phyloP scores from a whole-genome alignment of 2,329 filamentous ascomycete species.

The Samsoniella hepiali region DNA sequence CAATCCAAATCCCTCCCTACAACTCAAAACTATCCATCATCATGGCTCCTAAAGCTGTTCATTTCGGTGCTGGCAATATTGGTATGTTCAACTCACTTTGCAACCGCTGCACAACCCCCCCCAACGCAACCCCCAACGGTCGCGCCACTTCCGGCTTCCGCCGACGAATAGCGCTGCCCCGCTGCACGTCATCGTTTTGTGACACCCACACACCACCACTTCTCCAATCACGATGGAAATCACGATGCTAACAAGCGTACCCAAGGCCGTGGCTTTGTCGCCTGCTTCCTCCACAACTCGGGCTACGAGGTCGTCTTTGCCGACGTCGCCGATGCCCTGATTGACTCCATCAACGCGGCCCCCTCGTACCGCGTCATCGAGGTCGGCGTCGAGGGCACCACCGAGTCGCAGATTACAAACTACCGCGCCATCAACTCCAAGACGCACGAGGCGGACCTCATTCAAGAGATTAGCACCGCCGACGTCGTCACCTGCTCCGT shows the following conservation, averaged over 20 bases:
- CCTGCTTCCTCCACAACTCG: conserved; percentile 89
- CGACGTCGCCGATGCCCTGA: conserved; percentile 83
- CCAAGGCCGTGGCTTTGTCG: conserved; percentile 72
- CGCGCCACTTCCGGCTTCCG: conserved; percentile 8
- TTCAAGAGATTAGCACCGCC: conserved; percentile 81
- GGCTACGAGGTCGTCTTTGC: conserved; percentile 96
- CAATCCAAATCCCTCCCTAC: conserved; percentile 12
- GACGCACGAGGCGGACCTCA: conserved; percentile 73
- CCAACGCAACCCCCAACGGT: neutral
- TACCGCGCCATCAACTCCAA: conserved; percentile 97
- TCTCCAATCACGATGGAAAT: neutral
- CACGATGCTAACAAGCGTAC: conserved; percentile 3
- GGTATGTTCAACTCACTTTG: conserved; percentile 41
- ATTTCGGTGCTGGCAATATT: conserved; percentile 85
- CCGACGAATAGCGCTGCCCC: conserved; percentile 6
- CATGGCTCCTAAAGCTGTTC: conserved; percentile 64
- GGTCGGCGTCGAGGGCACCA: conserved; percentile 80
- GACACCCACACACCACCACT: neutral
- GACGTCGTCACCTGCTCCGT: conserved; percentile 96
- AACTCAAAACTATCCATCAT: conserved; percentile 25
- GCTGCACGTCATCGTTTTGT: conserved; percentile 9
- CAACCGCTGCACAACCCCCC: neutral
- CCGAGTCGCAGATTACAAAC: conserved; percentile 81
- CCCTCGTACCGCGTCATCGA: conserved; percentile 88
- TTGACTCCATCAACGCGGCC: conserved; percentile 71